These are phyloP conservation scores for Verticillium zaregamsianum DNA, from an alignment of 2,329 filamentous ascomycete species.

Conservation along the genomic window DNA sequence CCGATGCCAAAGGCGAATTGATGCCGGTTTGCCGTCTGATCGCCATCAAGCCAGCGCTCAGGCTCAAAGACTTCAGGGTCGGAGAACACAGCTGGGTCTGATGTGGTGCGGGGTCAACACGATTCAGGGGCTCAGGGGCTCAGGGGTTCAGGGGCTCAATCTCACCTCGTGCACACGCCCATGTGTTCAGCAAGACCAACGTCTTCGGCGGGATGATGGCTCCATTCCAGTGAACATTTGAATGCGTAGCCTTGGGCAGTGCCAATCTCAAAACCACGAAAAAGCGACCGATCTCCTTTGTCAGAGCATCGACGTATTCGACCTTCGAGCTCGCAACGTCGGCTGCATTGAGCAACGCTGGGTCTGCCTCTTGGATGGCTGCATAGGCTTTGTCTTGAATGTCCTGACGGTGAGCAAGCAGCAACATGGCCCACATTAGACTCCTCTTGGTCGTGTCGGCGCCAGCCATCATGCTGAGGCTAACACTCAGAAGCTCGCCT, in stretches of 20 bases:
- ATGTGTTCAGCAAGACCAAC: conserved; percentile 22
- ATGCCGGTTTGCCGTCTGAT: conserved; percentile 28
- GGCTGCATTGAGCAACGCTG: conserved; percentile 10
- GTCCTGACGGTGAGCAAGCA: conserved; percentile 21
- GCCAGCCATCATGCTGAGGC: conserved; percentile 52
- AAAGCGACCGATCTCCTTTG: conserved; percentile 61
- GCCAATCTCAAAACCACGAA: conserved; percentile 64
- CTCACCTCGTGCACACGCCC: conserved; percentile 23
- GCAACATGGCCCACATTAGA: conserved; percentile 20
- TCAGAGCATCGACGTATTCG: conserved; percentile 59
- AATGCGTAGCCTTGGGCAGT: conserved; percentile 47
- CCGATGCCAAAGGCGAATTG: conserved; percentile 52
- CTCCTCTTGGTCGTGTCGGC: conserved; percentile 23
- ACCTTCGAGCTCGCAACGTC: conserved; percentile 44
- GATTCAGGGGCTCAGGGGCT: neutral
- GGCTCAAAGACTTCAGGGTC: conserved; percentile 57
- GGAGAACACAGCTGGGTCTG: conserved; percentile 58
- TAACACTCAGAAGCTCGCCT: conserved; percentile 64
- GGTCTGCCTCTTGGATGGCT: conserved; percentile 27
- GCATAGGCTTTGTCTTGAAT: conserved; percentile 20
- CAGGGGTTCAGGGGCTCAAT: neutral
- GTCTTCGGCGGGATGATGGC: conserved; percentile 51
- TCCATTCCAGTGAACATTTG: conserved; percentile 17
- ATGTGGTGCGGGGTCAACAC: neutral
- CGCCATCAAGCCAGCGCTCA: conserved; percentile 35